phyloP scores from a whole-genome alignment of 306 rosid species.

The Cicer pinnatifidum region DNA sequence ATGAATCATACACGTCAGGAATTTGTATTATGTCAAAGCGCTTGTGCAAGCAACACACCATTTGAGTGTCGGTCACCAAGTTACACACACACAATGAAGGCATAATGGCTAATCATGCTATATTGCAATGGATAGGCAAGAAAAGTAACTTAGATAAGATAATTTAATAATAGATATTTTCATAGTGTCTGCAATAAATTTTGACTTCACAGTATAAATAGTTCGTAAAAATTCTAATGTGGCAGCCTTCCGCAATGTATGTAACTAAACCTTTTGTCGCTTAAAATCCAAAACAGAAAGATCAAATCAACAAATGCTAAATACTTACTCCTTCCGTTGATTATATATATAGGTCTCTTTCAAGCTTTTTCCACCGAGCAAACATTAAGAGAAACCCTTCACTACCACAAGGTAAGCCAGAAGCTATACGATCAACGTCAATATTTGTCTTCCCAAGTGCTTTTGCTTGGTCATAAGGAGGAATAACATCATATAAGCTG shows the following conservation, averaged over 20 bases:
- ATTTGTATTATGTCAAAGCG: constrained; percentile 91
- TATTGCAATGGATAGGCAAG: not conserved
- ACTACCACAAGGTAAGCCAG: too few species aligned
- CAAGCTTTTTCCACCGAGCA: too few species aligned
- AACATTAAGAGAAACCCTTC: too few species aligned
- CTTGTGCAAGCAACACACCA: constrained; percentile 63
- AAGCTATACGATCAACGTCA: too few species aligned
- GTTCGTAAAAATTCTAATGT: constrained; percentile 4
- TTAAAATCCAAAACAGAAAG: constrained; percentile 10
- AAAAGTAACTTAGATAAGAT: constrained; percentile 16
- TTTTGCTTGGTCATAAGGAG: too few species aligned
- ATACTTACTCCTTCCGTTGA: constrained; percentile 87
- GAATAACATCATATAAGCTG: too few species aligned
- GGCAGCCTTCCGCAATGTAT: constrained; percentile 1
- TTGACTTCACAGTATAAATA: constrained; percentile 15
- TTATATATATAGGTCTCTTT: constrained; percentile 76
- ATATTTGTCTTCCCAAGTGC: too few species aligned
- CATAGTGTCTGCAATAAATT: not conserved
- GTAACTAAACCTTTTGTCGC: constrained; percentile 29
- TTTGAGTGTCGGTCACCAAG: constrained; percentile 25
- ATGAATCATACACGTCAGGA: constrained; percentile 94
- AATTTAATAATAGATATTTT: constrained; percentile 13
- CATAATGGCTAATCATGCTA: constrained; percentile 24
- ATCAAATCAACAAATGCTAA: constrained; percentile 29
- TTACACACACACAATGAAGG: not conserved